Evolutionary conservation across 331 rosid species (phyloP).

Genomic region (Malus hybrid): DNA sequence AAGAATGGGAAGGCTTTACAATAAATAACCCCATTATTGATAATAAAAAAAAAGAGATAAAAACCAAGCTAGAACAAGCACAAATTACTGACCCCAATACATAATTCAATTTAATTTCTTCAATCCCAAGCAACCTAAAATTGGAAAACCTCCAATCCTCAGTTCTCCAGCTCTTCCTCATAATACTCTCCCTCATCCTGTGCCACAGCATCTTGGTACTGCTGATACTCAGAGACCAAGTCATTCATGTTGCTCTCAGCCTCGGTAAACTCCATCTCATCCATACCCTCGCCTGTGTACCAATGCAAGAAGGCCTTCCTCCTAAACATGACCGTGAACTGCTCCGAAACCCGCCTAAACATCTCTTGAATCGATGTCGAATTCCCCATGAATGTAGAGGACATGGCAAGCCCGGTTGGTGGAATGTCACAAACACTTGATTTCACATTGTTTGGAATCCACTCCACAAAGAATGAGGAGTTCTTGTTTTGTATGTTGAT

Average conservation of each 20-base stretch:
- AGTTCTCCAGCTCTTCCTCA: slow-evolving; percentile 31
- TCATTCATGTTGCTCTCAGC: neutral
- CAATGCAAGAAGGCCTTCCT: slow-evolving; percentile 40
- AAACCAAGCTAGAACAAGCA: neutral
- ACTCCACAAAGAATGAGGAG: slow-evolving; percentile 76
- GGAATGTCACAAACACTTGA: slow-evolving; percentile 88
- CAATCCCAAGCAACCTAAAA: neutral
- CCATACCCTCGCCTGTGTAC: neutral
- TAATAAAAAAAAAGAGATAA: neutral
- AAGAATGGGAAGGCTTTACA: neutral
- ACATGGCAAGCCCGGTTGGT: slow-evolving; percentile 68
- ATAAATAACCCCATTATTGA: neutral
- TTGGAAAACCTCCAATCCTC: neutral
- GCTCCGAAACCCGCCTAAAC: slow-evolving; percentile 82
- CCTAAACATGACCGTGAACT: slow-evolving; percentile 82
- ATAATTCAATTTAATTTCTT: neutral
- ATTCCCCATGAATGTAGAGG: slow-evolving; percentile 82
- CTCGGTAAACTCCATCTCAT: neutral
- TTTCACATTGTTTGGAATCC: slow-evolving; percentile 87
- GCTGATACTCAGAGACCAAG: slow-evolving; percentile 48
- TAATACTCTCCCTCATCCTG: slow-evolving; percentile 41
- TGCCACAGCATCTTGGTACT: slow-evolving; percentile 69
- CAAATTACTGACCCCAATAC: neutral
- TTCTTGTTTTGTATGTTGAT: slow-evolving; percentile 85
- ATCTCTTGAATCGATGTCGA: slow-evolving; percentile 83